Percentiles rank a stretch among this genome's conserved stretches.
Conservation (phyloP, 805 yeast species). For the Priceomyces melissophilus region DNA sequence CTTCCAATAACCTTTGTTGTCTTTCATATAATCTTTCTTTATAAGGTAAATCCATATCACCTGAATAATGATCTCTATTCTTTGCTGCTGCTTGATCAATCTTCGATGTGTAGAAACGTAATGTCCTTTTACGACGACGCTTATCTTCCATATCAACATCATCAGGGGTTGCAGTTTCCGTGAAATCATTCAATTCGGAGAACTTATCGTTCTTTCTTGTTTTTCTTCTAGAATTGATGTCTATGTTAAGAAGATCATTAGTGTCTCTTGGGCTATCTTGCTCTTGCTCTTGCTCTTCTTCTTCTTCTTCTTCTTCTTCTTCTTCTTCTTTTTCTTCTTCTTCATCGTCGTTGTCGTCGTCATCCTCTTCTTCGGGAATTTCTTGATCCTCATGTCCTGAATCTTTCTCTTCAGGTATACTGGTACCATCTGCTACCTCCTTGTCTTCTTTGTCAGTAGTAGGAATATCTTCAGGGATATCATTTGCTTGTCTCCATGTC, state of each 20-base stretch:
- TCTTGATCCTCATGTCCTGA: slow-evolving; percentile 2
- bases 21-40: slow-evolving; percentile 87
- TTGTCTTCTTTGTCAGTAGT: slow-evolving; percentile 2
- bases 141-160: slow-evolving; percentile 87
- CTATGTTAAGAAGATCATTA: slow-evolving; percentile 43
- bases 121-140: slow-evolving; percentile 69
- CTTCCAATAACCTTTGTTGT: slow-evolving; percentile 81
- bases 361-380: slow-evolving; percentile 10
- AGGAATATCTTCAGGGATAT: slow-evolving; percentile 32
- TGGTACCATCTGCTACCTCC: slow-evolving; percentile 11
- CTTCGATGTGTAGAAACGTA: slow-evolving; percentile 95
- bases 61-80: slow-evolving; percentile 47
- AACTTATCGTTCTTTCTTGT: slow-evolving; percentile 34
- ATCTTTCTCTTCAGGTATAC: slow-evolving; percentile 10
- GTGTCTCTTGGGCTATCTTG: slow-evolving; percentile 1
- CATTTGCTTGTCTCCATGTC: slow-evolving; percentile 81
- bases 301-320: slow-evolving; percentile 11
- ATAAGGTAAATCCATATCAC: slow-evolving; percentile 91
- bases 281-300: slow-evolving; percentile 17
- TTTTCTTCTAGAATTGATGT: slow-evolving; percentile 50
- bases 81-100: slow-evolving; percentile 80
- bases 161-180: slow-evolving; percentile 65
- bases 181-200: slow-evolving; percentile 45
- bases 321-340: slow-evolving; percentile 11
- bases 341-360: slow-evolving; percentile 15